phyloP scores from a whole-genome alignment of 2,329 filamentous ascomycete species.

The Apiospora pterosperma region DNA sequence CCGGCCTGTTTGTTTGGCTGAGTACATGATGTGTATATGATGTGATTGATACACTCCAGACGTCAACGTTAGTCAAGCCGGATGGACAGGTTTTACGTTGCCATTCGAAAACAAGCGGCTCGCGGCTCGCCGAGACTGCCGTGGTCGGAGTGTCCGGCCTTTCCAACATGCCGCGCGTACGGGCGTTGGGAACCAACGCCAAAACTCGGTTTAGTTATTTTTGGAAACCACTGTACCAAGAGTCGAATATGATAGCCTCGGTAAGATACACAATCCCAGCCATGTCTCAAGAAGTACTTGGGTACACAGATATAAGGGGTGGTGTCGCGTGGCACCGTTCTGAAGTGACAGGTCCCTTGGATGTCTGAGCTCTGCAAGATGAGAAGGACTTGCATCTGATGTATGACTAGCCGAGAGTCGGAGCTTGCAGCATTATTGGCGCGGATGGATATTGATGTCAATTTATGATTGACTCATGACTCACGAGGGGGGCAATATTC shows the following conservation, averaged over 20 bases:
- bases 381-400: background rate
- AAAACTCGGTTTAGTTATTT: background rate
- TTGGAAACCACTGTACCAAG: background rate
- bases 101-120: background rate
- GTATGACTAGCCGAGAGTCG: background rate
- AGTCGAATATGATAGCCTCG: background rate
- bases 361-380: background rate
- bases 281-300: too few relatives aligned
- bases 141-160: too few relatives aligned
- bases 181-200: background rate
- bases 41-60: background rate
- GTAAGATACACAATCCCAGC: background rate
- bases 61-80: background rate
- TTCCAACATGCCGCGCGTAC: background rate
- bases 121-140: background rate
- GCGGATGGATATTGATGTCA: too few relatives aligned
- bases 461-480: too few relatives aligned
- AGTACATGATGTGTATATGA: background rate
- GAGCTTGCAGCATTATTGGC: background rate
- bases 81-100: background rate
- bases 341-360: background rate
- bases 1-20: background rate
- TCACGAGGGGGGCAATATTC: too few relatives aligned
- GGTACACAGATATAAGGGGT: too few relatives aligned
- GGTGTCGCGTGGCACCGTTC: too few relatives aligned